A percentile compares a stretch with the other conserved stretches of the same genome.
These are phyloP conservation scores for Canariomyces notabilis DNA, from an alignment of 2,329 filamentous ascomycete genomes.

Conservation along the genomic window DNA sequence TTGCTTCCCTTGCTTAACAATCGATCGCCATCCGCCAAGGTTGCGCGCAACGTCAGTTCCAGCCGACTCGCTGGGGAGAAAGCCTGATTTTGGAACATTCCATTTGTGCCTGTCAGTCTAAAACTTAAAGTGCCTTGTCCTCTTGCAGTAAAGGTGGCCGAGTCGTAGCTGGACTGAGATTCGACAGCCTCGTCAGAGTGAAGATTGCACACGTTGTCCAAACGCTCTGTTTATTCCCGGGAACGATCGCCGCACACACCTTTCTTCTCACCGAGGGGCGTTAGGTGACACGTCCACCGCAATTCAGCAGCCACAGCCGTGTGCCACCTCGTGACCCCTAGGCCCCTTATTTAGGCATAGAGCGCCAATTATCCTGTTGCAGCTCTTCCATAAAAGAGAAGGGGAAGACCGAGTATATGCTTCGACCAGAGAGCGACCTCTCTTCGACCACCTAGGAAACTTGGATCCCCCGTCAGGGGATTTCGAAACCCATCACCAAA, in stretches of 20 bases:
- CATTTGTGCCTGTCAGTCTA: neutral
- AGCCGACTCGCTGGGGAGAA: neutral
- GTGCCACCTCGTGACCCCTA: too few species aligned
- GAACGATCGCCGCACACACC: too few species aligned
- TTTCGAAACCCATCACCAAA: neutral
- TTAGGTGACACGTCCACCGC: too few species aligned
- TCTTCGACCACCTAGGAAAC: neutral
- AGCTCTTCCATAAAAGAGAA: too few species aligned
- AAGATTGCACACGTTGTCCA: too few species aligned
- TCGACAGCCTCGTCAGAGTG: neutral
- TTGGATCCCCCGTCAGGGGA: neutral
- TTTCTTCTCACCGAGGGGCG: too few species aligned
- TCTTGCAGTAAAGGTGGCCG: conserved; percentile 3
- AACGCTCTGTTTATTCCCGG: too few species aligned
- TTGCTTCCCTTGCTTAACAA: neutral
- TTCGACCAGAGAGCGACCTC: too few species aligned
- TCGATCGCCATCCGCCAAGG: neutral
- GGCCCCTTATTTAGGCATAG: too few species aligned
- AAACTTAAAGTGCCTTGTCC: neutral
- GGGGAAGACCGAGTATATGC: too few species aligned
- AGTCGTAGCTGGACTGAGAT: neutral
- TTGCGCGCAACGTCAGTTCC: conserved; percentile 1
- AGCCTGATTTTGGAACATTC: neutral
- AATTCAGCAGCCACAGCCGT: too few species aligned
- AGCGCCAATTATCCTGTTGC: too few species aligned